phyloP scores from a whole-genome alignment of 1,284 basidiomycete genomes.

The Cryptococcus maquisensis region DNA sequence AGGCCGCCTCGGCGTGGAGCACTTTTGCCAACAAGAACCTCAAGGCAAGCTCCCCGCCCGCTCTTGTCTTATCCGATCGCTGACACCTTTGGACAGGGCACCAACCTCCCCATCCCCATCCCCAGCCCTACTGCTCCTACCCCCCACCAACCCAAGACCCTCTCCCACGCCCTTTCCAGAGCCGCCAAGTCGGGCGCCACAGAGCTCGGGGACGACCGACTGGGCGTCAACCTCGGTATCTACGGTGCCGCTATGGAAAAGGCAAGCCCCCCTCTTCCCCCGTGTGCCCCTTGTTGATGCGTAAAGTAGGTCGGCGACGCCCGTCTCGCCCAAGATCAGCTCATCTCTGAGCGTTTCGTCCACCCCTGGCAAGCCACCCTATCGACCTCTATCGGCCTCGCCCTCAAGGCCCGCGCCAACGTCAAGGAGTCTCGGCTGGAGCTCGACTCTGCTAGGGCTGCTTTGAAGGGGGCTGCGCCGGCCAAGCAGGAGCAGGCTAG shows the following conservation, averaged over 20 bases:
- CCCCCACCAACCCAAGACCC: conserved; percentile 75
- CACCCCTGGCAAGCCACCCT: conserved; percentile 84
- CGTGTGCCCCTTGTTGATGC: background rate
- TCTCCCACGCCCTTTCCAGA: conserved; percentile 86
- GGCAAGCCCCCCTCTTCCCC: conserved; percentile 31
- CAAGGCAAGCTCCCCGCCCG: conserved; percentile 53
- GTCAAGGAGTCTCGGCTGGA: conserved; percentile 76
- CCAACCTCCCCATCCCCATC: conserved; percentile 72
- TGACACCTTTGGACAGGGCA: conserved; percentile 53
- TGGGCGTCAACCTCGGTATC: conserved; percentile 69
- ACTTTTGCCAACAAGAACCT: conserved; percentile 84
- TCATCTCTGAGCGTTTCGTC: conserved; percentile 71
- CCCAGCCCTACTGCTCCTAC: conserved; percentile 50
- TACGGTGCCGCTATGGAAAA: conserved; percentile 84
- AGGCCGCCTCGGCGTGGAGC: conserved; percentile 72
- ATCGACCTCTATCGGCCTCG: conserved; percentile 72
- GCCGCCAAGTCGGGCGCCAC: conserved; percentile 71
- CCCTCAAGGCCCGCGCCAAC: conserved; percentile 84
- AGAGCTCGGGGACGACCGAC: conserved; percentile 59
- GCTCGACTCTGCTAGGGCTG: conserved; percentile 64
- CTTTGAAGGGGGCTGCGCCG: conserved; percentile 67
- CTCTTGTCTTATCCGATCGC: too few relatives aligned
- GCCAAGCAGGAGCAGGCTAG: conserved; percentile 81
- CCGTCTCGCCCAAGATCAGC: conserved; percentile 73
- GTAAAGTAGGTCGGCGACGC: conserved; percentile 65